Evolutionary conservation across 78 protist genomes (phyloP).

Genomic region (Chrysochromulina parva): DNA sequence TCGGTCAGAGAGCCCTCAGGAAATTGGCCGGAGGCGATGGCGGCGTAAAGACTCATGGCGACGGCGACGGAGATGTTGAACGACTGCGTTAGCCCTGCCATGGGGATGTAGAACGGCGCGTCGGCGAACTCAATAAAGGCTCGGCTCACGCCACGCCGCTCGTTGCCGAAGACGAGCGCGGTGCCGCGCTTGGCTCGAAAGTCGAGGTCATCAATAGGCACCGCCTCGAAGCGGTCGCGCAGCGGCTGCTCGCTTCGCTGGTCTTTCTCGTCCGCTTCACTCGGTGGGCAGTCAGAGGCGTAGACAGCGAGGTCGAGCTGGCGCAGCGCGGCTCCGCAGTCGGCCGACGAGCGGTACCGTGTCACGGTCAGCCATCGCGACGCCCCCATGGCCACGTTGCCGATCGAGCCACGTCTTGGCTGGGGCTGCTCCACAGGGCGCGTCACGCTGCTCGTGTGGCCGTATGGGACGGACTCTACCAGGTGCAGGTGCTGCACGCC

Average conservation of each 20-base stretch:
- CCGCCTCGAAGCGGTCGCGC: too few species aligned
- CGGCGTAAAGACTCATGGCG: not conserved
- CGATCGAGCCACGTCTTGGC: not conserved
- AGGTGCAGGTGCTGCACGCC: conserved; percentile 21
- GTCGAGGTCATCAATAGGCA: too few species aligned
- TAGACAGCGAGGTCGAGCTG: too few species aligned
- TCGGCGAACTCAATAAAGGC: not conserved
- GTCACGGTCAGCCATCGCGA: not conserved
- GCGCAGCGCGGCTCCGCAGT: too few species aligned
- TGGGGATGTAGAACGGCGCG: not conserved
- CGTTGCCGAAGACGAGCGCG: conserved; percentile 13
- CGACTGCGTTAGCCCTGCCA: not conserved
- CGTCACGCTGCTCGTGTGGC: not conserved
- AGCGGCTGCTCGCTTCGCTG: too few species aligned
- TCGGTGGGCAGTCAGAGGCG: too few species aligned
- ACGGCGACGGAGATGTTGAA: conserved; percentile 6
- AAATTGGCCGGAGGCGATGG: not conserved
- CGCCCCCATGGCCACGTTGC: not conserved
- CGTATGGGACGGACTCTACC: not conserved
- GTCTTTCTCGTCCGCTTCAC: too few species aligned
- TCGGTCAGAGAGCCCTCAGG: not conserved
- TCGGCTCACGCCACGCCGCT: not conserved
- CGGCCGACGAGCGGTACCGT: too few species aligned
- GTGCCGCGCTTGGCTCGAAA: not conserved
- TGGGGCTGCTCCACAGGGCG: too few species aligned